Evolutionary conservation across 306 rosid species (phyloP).

Genomic region (Lithocarpus polystachyus): DNA sequence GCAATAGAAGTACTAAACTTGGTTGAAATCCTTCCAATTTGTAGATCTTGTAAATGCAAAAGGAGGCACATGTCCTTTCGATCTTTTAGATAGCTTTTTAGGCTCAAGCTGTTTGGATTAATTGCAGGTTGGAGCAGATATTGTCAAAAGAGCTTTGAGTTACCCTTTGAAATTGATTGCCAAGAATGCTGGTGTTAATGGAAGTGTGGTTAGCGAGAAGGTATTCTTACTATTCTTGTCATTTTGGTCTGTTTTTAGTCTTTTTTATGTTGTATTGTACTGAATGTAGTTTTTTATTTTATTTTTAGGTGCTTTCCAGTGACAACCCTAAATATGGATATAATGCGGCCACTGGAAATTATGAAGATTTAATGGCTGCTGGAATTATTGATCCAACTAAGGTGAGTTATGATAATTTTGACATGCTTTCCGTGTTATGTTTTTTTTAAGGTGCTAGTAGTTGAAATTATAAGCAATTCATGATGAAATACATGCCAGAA

Average conservation of each 20-base stretch:
- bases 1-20: neutral
- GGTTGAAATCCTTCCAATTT: neutral
- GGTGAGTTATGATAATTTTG: conserved; percentile 42
- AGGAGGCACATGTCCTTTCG: neutral
- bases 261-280: neutral
- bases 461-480: neutral
- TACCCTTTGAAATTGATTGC: conserved; percentile 96
- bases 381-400: conserved; percentile 98
- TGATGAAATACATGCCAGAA: neutral
- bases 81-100: neutral
- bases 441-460: neutral
- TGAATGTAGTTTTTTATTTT: neutral
- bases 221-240: conserved; percentile 27
- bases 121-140: conserved; percentile 93
- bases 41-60: neutral
- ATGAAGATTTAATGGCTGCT: conserved; percentile 95
- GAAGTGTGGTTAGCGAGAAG: conserved; percentile 99
- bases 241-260: neutral
- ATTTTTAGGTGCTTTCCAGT: conserved; percentile 66
- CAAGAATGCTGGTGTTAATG: conserved; percentile 98
- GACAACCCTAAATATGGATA: conserved; percentile 77
- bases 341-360: conserved; percentile 95
- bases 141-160: conserved; percentile 88
- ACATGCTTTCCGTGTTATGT: neutral
- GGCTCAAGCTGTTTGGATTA: conserved; percentile 3